These are phyloP conservation scores for Tuber brumale DNA, from an alignment of 495 filamentous ascomycete species.

Conservation along the genomic window DNA sequence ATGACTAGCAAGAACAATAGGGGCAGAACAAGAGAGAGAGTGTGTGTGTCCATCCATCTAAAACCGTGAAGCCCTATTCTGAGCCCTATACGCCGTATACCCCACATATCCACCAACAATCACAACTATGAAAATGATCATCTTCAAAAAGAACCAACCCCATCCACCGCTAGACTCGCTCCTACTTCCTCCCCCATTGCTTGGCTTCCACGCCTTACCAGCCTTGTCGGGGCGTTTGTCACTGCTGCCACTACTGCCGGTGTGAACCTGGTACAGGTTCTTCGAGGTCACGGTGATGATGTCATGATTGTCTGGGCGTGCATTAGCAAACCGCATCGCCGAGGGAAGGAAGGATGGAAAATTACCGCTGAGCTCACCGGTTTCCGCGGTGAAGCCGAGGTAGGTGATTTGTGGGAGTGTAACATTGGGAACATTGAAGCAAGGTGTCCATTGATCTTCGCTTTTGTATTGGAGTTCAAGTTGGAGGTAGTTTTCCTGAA, in stretches of 20 bases:
- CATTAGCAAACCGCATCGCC: conserved; percentile 5
- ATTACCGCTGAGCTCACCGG: conserved; percentile 70
- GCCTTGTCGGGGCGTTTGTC: conserved; percentile 37
- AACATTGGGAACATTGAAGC: conserved; percentile 63
- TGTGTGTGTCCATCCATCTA: no score
- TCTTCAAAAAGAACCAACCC: conserved; percentile 88
- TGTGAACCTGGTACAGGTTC: conserved; percentile 71
- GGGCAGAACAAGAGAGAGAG: not conserved
- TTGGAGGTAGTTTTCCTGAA: conserved; percentile 87
- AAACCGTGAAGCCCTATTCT: conserved; percentile 70
- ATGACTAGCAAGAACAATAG: conserved; percentile 3
- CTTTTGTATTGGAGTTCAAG: conserved; percentile 90
- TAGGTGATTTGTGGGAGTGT: conserved; percentile 86
- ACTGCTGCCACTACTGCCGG: conserved; percentile 43
- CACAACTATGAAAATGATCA: conserved; percentile 64
- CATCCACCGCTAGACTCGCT: conserved; percentile 56
- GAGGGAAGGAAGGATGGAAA: not conserved
- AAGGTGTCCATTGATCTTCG: conserved; percentile 79
- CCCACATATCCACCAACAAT: conserved; percentile 72
- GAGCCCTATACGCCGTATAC: conserved; percentile 71
- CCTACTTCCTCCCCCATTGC: not conserved
- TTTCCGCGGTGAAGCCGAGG: conserved; percentile 91
- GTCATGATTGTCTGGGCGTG: conserved; percentile 78
- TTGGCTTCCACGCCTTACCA: conserved; percentile 25
- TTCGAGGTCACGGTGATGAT: conserved; percentile 81